phyloP scores from a whole-genome alignment of 2,329 filamentous ascomycete species.

The Pseudocercospora vitis region DNA sequence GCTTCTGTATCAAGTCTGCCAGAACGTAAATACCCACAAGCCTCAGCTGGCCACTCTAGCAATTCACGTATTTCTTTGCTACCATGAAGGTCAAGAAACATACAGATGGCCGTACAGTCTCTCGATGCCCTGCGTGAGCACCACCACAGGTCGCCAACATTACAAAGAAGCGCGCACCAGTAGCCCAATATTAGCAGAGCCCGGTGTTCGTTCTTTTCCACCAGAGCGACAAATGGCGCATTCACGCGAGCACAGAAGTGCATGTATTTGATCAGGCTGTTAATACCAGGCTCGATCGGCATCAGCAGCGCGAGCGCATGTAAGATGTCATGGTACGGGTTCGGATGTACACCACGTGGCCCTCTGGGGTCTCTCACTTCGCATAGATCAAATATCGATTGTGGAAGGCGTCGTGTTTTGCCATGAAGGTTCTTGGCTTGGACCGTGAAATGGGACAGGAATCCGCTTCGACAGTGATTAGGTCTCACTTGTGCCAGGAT shows the following conservation, averaged over 20 bases:
- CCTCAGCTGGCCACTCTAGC: slow-evolving; percentile 8
- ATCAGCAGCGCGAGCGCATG: slow-evolving; percentile 16
- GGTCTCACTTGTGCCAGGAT: slow-evolving; percentile 14
- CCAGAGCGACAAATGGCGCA: slow-evolving; percentile 15
- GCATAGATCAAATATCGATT: slow-evolving; percentile 14
- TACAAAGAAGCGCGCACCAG: slow-evolving; percentile 16
- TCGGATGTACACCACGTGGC: slow-evolving; percentile 14
- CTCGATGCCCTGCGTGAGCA: slow-evolving; percentile 16
- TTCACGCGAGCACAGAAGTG: slow-evolving; percentile 19
- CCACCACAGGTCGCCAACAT: slow-evolving; percentile 20
- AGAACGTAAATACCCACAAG: slow-evolving; percentile 16
- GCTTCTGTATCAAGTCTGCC: too few relatives aligned
- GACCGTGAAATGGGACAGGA: slow-evolving; percentile 16
- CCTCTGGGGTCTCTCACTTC: slow-evolving; percentile 16
- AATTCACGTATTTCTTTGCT: slow-evolving; percentile 2
- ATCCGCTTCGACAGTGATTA: slow-evolving; percentile 14
- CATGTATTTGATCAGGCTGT: slow-evolving; percentile 20
- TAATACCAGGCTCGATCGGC: slow-evolving; percentile 13
- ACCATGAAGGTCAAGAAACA: slow-evolving; percentile 4
- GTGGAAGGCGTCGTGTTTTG: slow-evolving; percentile 4
- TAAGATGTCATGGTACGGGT: slow-evolving; percentile 21
- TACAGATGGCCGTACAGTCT: slow-evolving; percentile 17
- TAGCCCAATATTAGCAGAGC: slow-evolving; percentile 17
- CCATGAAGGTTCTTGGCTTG: neutral
- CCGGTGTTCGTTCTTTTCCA: slow-evolving; percentile 15